A percentile compares a stretch with the other conserved stretches of the same genome.
Evolutionary conservation across 2,329 filamentous ascomycete species (phyloP).

Genomic region (Colletotrichum aenigma): DNA sequence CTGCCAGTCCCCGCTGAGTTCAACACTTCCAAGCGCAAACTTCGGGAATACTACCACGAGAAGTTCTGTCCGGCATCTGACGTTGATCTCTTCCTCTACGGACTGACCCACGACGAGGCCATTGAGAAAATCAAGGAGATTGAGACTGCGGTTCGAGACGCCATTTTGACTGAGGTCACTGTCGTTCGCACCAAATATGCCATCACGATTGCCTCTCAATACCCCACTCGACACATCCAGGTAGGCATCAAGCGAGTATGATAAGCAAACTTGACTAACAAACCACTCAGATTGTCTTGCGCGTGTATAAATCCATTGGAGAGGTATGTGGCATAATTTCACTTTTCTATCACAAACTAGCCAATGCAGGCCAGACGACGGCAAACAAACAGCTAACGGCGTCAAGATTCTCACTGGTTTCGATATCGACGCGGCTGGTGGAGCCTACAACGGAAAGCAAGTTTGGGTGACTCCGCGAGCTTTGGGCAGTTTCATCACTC

Average conservation of each 20-base stretch:
- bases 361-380: background rate
- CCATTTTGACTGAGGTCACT: slow-evolving; percentile 81
- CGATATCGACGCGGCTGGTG: slow-evolving; percentile 84
- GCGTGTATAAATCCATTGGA: slow-evolving; percentile 82
- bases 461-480: slow-evolving; percentile 82
- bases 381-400: background rate
- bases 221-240: slow-evolving; percentile 81
- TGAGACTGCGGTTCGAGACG: slow-evolving; percentile 75
- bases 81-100: slow-evolving; percentile 86
- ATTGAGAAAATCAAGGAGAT: slow-evolving; percentile 86
- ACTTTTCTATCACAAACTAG: background rate
- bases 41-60: slow-evolving; percentile 81
- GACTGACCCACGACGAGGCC: slow-evolving; percentile 76
- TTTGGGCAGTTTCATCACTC: slow-evolving; percentile 78
- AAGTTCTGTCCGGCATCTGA: slow-evolving; percentile 83
- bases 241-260: slow-evolving; percentile 30
- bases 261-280: slow-evolving; percentile 9
- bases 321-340: slow-evolving; percentile 46
- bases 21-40: slow-evolving; percentile 63
- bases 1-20: slow-evolving; percentile 71
- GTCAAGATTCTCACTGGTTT: slow-evolving; percentile 77
- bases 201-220: slow-evolving; percentile 83
- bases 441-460: slow-evolving; percentile 79
- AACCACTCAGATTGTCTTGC: slow-evolving; percentile 71
- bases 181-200: slow-evolving; percentile 87